Evolutionary conservation across 352 stramenopile species (phyloP).

Genomic region (Globisporangium uncinulatum): DNA sequence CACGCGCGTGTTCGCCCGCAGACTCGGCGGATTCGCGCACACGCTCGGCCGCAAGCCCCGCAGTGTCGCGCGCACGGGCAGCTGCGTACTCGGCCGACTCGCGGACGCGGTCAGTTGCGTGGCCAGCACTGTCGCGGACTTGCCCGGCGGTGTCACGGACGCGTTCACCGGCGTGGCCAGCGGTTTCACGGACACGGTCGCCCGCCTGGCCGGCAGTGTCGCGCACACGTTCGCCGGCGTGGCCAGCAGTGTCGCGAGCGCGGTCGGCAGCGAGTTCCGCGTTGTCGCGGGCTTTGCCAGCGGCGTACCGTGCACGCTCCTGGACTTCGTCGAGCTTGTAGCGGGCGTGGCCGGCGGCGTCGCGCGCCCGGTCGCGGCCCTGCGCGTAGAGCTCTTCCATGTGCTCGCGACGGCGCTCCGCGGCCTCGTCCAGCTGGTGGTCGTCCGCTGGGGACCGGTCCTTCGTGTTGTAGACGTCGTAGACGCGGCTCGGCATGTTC

Average conservation of each 20-base stretch:
- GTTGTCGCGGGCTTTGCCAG: neutral
- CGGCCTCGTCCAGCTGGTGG: conserved; percentile 9
- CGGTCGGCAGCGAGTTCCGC: neutral
- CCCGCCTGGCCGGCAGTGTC: neutral
- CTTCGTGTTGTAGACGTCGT: conserved; percentile 11
- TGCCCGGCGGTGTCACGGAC: neutral
- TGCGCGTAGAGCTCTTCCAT: conserved; percentile 8
- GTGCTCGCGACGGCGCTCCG: conserved; percentile 3
- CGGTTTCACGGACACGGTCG: conserved; percentile 16
- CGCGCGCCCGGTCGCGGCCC: conserved; percentile 1
- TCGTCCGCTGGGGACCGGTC: conserved; percentile 5
- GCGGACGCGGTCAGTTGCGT: neutral
- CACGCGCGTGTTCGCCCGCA: conserved; percentile 14
- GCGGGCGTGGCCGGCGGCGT: neutral
- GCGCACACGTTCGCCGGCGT: neutral
- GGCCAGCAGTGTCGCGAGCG: neutral
- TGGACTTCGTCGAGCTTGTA: neutral
- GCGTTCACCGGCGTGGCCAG: conserved; percentile 22
- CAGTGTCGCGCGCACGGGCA: conserved; percentile 11
- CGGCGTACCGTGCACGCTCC: neutral
- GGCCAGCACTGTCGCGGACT: neutral
- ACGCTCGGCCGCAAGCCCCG: conserved; percentile 10
- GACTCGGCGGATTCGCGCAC: conserved; percentile 24
- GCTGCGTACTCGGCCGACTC: conserved; percentile 21
- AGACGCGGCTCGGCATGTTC: conserved; percentile 15